These are phyloP conservation scores for Candolleomyces efflorescens DNA, from an alignment of 768 basidiomycete species.

Conservation along the genomic window DNA sequence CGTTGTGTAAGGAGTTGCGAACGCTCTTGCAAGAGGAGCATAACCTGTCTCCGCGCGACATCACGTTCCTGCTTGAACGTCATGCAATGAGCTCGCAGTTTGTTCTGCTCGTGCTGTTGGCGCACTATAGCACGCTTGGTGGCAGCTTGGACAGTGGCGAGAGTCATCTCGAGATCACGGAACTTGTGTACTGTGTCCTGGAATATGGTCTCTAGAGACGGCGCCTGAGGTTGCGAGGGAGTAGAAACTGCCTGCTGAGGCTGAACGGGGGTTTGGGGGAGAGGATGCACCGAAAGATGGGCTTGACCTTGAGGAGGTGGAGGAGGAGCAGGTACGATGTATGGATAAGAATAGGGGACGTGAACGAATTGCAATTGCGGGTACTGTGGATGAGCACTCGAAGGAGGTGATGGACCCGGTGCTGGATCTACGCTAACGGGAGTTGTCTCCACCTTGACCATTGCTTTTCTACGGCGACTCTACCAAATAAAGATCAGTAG, in stretches of 20 bases:
- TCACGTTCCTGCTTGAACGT: conserved; percentile 6
- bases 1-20: background rate
- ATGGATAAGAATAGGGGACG: background rate
- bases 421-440: too few relatives aligned
- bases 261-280: background rate
- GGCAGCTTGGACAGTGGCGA: background rate
- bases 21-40: background rate
- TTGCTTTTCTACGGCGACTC: too few relatives aligned
- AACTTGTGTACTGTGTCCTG: background rate
- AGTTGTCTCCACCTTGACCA: too few relatives aligned
- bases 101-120: background rate
- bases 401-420: too few relatives aligned
- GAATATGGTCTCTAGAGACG: background rate
- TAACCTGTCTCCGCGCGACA: background rate
- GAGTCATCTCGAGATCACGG: background rate
- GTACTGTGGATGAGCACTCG: background rate
- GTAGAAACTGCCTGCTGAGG: background rate
- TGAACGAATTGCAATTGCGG: background rate
- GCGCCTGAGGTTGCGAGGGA: background rate
- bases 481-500: too few relatives aligned
- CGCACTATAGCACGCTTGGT: background rate
- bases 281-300: background rate
- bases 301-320: background rate
- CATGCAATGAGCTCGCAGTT: conserved; percentile 1
- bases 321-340: background rate